Base-by-base conservation (phyloP, 2,329 filamentous ascomycete species). In the Coccinonectria pachysandricola region DNA sequence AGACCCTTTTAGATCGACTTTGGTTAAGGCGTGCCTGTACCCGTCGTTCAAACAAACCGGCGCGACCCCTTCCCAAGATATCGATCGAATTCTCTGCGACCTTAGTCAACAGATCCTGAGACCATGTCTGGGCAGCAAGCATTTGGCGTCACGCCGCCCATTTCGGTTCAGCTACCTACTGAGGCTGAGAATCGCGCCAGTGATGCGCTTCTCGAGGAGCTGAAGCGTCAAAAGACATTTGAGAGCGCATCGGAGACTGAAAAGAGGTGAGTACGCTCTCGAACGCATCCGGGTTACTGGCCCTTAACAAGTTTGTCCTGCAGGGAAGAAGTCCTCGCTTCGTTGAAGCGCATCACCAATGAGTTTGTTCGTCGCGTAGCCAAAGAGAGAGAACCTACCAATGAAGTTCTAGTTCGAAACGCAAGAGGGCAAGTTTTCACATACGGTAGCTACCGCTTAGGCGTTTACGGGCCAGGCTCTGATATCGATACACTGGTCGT, bases 401-500 rank as follows among this genome's bases (percentile, higher is more conserved):
- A 86, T 23, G 72, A 83, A 21, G 75, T 77, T 16, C 71, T 91
- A 23, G 71, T 91, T 23, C 83, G 87, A 42, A 78, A 80, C 48
- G 83, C 87, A 5, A 83, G 87, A 27, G 91, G 87, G 39, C 91
- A 88, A 60, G 77, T 98, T 41, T 94, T 93, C 54, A 92, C 88
- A 1, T 98, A 91, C 54, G 91, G 91, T 38, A 96, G 91, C 57
- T 98, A 88, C 56, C 79, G 87, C 19, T 67, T 98, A 8, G 91
- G 91, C 34, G 91, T 96, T 13, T 94, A 83, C 54, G 87, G 87
- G 5, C 91, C 91, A 22, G 86, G 86, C 26, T 96, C 91, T 23
- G 91, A 98, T 74, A 96, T 98, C 45, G 91, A 98, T 60, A 95
- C 91, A 2, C 73, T 98, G 26, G 77, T 96, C 32, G 80, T 95